These are phyloP conservation scores for Borealophlyctis nickersoniae DNA, from an alignment of 192 early-diverging fungal genomes.

Conservation along the genomic window DNA sequence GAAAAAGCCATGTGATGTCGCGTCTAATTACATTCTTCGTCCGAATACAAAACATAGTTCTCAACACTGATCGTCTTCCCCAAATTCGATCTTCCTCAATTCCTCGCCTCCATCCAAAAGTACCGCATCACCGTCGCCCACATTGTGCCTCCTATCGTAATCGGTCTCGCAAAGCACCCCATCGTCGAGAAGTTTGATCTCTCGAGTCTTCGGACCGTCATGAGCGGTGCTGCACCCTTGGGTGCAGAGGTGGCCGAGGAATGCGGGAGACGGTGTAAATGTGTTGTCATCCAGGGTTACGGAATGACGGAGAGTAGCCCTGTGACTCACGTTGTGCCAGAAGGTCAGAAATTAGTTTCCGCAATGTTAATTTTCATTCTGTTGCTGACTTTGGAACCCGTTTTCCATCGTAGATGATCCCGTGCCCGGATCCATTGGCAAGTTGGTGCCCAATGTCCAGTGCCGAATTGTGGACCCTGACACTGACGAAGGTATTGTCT, in stretches of 20 bases:
- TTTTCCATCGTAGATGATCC: too few species aligned
- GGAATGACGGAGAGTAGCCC: conserved; percentile 74
- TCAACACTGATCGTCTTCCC: conserved; percentile 72
- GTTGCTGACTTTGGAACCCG: too few species aligned
- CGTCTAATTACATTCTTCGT: conserved; percentile 65
- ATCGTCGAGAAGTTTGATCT: conserved; percentile 72
- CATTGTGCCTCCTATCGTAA: conserved; percentile 69
- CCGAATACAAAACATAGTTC: too few species aligned
- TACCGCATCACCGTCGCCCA: conserved; percentile 60
- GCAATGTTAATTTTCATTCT: too few species aligned
- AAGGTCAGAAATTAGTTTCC: conserved; percentile 14
- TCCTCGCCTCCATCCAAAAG: conserved; percentile 63
- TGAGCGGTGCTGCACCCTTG: conserved; percentile 81
- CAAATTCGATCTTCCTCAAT: conserved; percentile 67
- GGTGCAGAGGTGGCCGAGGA: conserved; percentile 60
- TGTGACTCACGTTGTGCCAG: conserved; percentile 38
- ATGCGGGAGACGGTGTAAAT: conserved; percentile 50
- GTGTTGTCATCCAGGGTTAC: conserved; percentile 59
- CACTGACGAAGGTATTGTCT: conserved; percentile 58
- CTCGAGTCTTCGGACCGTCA: conserved; percentile 55
- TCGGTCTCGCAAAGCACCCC: conserved; percentile 75
- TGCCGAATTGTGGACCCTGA: conserved; percentile 75
- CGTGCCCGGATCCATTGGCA: conserved; percentile 63
- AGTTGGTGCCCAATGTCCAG: conserved; percentile 67
- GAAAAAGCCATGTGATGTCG: not conserved